Base-by-base conservation (phyloP, 164 flowering plant species). In the Brasenia schreberi region DNA sequence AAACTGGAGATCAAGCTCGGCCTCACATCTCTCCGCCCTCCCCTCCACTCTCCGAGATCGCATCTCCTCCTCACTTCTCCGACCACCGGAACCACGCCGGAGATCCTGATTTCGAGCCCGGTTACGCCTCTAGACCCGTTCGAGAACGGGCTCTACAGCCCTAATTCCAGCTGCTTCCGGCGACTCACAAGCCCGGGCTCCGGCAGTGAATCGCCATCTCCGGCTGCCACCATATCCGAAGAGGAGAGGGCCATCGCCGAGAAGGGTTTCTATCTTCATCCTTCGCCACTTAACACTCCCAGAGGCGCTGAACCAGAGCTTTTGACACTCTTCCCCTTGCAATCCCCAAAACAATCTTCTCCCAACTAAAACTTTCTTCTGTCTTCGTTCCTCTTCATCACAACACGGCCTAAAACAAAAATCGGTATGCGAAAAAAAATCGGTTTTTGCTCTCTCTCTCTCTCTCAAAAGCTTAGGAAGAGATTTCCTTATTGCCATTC, bases 1-100 rank as follows among this genome's bases (percentile, higher is more conserved):
- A 83, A 78, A 66, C 81, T 83, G 42, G 81, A 79, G 61, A 79
- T 79, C 80, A 77, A 79, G 64, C 80, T 82, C 7, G 79, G 82
- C 52, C 77, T 69, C 69, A 75, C 76, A 52, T 67, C 80, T 7
- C 67, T 77, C 63, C 73, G 71, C 12, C 58, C 56, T 9, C 56
- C 56, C 56, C 56, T 9, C 56, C 56, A 9, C 16, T 58, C 71
- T 62, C 6, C 56, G 66, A 42, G 64, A 61, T 61, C 63, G 12
- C 61, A 27, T 6, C 56, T 18, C 45, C 18, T 62, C 33, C 66
- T 69, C 76, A 5, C 71, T 74, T 10, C 68, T 66, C 23, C 71
- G 27, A 5, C 61, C 18, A 42, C 58, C 66, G 52, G 58, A 19
- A 33, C 56, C 16, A 9, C 16, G 12, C 16, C 56, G 4, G 56